These are phyloP conservation scores for Prunus fruticosa DNA, from an alignment of 306 rosid species.

Conservation along the genomic window DNA sequence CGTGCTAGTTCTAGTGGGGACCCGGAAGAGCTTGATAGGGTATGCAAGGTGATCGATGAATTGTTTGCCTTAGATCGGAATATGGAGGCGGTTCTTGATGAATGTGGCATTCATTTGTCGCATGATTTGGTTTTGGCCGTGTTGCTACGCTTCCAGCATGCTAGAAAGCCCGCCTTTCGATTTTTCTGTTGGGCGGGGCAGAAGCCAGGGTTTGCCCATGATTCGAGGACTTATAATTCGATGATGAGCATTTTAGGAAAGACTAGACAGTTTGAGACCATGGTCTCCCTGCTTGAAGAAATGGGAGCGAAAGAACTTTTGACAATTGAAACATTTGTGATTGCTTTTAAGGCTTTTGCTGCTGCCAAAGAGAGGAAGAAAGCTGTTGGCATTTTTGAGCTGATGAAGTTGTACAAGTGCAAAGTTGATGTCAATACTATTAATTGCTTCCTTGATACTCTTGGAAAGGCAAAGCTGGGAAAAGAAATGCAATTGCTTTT, in stretches of 20 bases:
- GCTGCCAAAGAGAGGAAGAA: conserved; percentile 87
- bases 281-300: conserved; percentile 84
- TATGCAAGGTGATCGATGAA: conserved; percentile 85
- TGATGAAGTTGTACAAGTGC: conserved; percentile 74
- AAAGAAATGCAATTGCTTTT: conserved; percentile 78
- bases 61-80: conserved; percentile 88
- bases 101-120: conserved; percentile 53
- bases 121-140: conserved; percentile 78
- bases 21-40: conserved; percentile 56
- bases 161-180: conserved; percentile 85
- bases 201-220: conserved; percentile 60
- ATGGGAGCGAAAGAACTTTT: conserved; percentile 73
- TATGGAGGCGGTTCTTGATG: conserved; percentile 92
- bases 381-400: conserved; percentile 75
- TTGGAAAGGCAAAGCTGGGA: conserved; percentile 70
- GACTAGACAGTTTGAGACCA: conserved; percentile 89
- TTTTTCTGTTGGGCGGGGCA: conserved; percentile 87
- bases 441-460: conserved; percentile 79
- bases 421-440: conserved; percentile 58
- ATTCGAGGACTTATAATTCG: conserved; percentile 58
- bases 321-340: conserved; percentile 74
- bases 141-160: conserved; percentile 70
- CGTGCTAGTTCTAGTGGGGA: conserved; percentile 40
- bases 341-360: conserved; percentile 72
- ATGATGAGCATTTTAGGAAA: conserved; percentile 78